A percentile compares a stretch with the other conserved stretches of the same genome.
Conservation (phyloP, 345 rosid genomes). For the Anastatica hierochuntica region DNA sequence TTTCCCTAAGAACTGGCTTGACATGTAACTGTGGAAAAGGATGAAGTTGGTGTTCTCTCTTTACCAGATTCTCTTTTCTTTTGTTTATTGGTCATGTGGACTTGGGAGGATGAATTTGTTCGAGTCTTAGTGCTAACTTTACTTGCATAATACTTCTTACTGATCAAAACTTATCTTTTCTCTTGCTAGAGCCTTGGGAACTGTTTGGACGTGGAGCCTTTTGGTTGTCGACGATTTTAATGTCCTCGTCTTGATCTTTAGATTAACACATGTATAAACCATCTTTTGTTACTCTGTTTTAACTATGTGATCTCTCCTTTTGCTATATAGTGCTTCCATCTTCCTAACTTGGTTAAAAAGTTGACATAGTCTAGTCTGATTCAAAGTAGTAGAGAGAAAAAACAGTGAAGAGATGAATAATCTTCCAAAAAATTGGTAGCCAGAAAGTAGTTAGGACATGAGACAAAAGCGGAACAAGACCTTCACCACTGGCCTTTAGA, state of each 20-base stretch:
- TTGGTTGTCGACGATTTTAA: slow-evolving; percentile 7
- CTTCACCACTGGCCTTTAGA: too few relatives aligned
- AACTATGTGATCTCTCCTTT: background rate
- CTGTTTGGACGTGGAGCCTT: slow-evolving; percentile 5
- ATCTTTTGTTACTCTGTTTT: background rate
- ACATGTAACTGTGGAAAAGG: background rate
- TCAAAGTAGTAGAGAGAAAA: background rate
- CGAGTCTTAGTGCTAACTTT: background rate
- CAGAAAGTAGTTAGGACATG: too few relatives aligned
- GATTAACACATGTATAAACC: slow-evolving; percentile 8
- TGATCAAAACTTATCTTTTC: background rate
- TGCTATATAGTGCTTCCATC: background rate
- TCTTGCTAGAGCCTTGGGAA: slow-evolving; percentile 6
- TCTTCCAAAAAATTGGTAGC: background rate
- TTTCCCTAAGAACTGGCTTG: background rate
- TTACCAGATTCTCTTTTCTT: background rate
- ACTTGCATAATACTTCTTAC: background rate
- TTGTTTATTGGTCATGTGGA: too few relatives aligned
- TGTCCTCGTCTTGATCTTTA: background rate
- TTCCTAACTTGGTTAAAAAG: background rate
- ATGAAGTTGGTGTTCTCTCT: slow-evolving; percentile 17
- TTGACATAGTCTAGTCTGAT: background rate
- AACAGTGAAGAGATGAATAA: background rate
- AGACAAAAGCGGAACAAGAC: too few relatives aligned
- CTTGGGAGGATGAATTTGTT: slow-evolving; percentile 1